A percentile compares a stretch with the other conserved stretches of the same genome.
Conservation (phyloP, 257 asterid genomes). For the Fraxinus quadrangulata region DNA sequence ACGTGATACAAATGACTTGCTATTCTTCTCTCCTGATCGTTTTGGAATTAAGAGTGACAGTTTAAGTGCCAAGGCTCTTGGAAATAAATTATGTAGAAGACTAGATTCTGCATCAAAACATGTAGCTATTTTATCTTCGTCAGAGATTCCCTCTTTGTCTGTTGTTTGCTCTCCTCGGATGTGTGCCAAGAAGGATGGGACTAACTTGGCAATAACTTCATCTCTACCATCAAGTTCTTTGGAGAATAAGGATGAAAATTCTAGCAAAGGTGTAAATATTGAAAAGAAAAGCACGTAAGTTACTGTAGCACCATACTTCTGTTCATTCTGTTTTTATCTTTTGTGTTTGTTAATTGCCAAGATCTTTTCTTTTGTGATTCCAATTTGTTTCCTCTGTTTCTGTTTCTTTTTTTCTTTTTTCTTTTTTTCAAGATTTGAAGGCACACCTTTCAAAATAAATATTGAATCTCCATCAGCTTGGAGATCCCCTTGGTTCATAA, state of each 20-base stretch:
- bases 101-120: slow-evolving; percentile 48
- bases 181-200: slow-evolving; percentile 53
- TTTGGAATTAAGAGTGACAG: slow-evolving; percentile 50
- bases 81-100: slow-evolving; percentile 43
- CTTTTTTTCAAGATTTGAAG: slow-evolving; percentile 52
- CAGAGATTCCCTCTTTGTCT: slow-evolving; percentile 54
- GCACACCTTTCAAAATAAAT: slow-evolving; percentile 76
- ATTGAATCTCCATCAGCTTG: slow-evolving; percentile 94
- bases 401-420: slow-evolving; percentile 12
- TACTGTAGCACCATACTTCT: slow-evolving; percentile 13
- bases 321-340: neutral
- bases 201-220: slow-evolving; percentile 46
- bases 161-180: slow-evolving; percentile 70
- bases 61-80: slow-evolving; percentile 44
- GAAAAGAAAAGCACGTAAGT: slow-evolving; percentile 73
- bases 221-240: slow-evolving; percentile 55
- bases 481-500: slow-evolving; percentile 96
- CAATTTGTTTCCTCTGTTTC: neutral
- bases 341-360: slow-evolving; percentile 1
- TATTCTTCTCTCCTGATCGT: slow-evolving; percentile 67
- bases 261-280: slow-evolving; percentile 48
- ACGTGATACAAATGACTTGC: slow-evolving; percentile 47
- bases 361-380: neutral
- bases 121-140: slow-evolving; percentile 49
- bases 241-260: slow-evolving; percentile 51